These are phyloP conservation scores for Rhodotorula sphaerocarpa DNA, from an alignment of 768 basidiomycete genomes.

Conservation along the genomic window DNA sequence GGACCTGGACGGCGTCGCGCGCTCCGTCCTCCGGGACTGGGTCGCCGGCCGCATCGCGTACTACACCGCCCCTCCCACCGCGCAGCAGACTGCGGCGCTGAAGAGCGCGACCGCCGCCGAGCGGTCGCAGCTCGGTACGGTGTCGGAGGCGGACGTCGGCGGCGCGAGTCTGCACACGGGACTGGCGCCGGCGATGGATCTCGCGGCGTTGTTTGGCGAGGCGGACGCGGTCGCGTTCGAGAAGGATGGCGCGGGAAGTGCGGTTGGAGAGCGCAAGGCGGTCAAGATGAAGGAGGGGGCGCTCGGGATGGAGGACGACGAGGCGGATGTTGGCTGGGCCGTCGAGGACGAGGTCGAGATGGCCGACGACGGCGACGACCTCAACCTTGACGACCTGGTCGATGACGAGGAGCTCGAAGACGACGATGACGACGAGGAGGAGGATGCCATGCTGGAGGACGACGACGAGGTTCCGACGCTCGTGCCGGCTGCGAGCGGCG, in stretches of 20 bases:
- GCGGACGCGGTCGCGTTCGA: conserved; percentile 75
- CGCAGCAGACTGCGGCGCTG: conserved; percentile 13
- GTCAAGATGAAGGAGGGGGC: conserved; percentile 42
- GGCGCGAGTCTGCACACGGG: conserved; percentile 71
- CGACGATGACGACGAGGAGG: conserved; percentile 16
- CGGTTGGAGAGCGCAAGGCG: conserved; percentile 42
- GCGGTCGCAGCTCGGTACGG: conserved; percentile 10
- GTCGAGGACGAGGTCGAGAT: conserved; percentile 26
- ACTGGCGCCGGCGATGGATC: conserved; percentile 65
- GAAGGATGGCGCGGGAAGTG: conserved; percentile 45
- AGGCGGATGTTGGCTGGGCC: conserved; percentile 31
- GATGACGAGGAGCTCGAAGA: conserved; percentile 18
- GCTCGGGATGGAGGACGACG: conserved; percentile 47
- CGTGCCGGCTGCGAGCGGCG: not conserved
- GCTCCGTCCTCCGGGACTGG: conserved; percentile 81
- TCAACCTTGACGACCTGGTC: conserved; percentile 13
- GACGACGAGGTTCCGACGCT: conserved; percentile 13
- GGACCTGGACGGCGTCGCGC: conserved; percentile 71
- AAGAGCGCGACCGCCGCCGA: conserved; percentile 46
- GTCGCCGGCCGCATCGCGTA: conserved; percentile 83
- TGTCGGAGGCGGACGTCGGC: conserved; percentile 65
- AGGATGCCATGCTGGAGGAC: conserved; percentile 25
- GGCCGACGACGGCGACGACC: conserved; percentile 9
- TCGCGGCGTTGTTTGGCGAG: conserved; percentile 69
- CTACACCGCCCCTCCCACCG: conserved; percentile 64